Base-by-base conservation (phyloP, 176 grass and related monocot species). In the Triticum urartu region DNA sequence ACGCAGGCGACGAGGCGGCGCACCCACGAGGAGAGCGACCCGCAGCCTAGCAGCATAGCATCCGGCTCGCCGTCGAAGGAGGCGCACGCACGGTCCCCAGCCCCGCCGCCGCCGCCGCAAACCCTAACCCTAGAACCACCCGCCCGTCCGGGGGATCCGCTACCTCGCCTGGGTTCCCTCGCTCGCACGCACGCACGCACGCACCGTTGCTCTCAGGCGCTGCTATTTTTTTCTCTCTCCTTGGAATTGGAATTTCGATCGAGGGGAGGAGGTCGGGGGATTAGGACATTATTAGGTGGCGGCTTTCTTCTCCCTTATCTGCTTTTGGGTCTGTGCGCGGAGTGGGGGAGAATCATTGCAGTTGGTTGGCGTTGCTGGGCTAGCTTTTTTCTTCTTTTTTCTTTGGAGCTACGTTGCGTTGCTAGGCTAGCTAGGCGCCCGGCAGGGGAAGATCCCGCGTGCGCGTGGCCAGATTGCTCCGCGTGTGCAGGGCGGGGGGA, bases 1-100 rank as follows among this genome's bases (percentile, higher is more conserved):
- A 98, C 94, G 91, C 88, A 94, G 79, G 88, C 91, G 80, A 98
- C 88, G 89, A 95, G 36, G 34, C 89, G 93, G 56, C 90, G 88
- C 79, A 92, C 88, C 96, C 91, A 95, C 88, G 90, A 86, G 75
- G 82, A 86, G 77, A 92, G 50, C 22, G 93, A 92, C 63, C 88
- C 81, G 88, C 89, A 90, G 76, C 88, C 74, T 66, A 91, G 91
- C 91, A 95, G 92, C 82, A 82, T 92, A 83, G 86, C 87, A 88
- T 84, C 88, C 81, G 25, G 68, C 30, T 75, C 84, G 72, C 79
- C 84, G 83, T 5, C 69, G 70, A 11, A 54, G 26, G 15, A 82
- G 9, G 39, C 42, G 52, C 52, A 17, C 74, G 34, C 76, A 60
- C 80, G 36, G 43, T 43, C 82, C 38, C 13, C 11, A 33, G 9